Conservation (phyloP, 176 grass and related monocot species). For the Triticum timopheevii region DNA sequence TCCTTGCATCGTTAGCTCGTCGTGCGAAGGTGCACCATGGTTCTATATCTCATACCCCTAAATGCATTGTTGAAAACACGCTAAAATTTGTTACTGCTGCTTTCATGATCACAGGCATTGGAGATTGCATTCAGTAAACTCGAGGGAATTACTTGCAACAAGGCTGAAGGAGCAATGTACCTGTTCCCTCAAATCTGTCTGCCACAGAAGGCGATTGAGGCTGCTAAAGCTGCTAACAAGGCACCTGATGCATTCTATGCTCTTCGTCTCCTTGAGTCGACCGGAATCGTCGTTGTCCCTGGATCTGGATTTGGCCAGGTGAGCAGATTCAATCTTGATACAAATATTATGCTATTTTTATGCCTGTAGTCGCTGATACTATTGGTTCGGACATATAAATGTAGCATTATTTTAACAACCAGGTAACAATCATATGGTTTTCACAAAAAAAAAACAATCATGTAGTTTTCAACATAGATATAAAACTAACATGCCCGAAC, state of each 20-base stretch:
- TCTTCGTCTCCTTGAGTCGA: conserved; percentile 70
- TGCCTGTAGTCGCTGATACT: background rate
- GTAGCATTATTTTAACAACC: background rate
- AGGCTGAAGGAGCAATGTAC: conserved; percentile 90
- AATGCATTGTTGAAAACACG: background rate
- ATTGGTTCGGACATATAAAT: background rate
- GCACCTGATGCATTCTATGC: conserved; percentile 78
- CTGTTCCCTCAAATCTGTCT: conserved; percentile 73
- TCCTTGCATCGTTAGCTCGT: conserved; percentile 75
- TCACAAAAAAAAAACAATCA: background rate
- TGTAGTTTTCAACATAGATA: background rate
- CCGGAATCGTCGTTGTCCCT: conserved; percentile 84
- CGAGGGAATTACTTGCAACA: conserved; percentile 85
- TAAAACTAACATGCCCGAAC: background rate
- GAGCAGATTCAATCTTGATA: conserved; percentile 28
- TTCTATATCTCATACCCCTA: background rate
- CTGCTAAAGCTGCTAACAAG: conserved; percentile 64
- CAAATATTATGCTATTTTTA: background rate
- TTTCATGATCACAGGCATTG: conserved; percentile 44
- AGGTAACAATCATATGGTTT: background rate
- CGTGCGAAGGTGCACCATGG: conserved; percentile 69
- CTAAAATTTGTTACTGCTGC: background rate
- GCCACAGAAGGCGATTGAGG: conserved; percentile 68
- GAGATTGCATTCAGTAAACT: conserved; percentile 81
- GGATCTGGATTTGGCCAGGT: conserved; percentile 91